Conservation (phyloP, 176 grass and related monocot species). For the Oryza coarctata region DNA sequence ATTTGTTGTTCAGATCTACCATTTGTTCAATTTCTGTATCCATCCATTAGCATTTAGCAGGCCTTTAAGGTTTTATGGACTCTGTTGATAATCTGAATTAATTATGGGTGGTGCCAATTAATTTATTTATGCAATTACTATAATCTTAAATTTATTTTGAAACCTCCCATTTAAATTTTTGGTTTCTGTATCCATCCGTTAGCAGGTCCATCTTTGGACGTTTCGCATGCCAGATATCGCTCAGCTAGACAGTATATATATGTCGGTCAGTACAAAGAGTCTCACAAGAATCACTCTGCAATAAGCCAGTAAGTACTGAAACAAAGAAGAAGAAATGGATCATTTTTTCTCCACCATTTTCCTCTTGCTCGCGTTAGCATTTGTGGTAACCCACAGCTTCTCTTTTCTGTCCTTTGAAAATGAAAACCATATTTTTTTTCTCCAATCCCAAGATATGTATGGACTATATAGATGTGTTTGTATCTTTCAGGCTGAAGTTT, state of each 20-base stretch:
- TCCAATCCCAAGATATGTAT: not conserved
- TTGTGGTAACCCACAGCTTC: not conserved
- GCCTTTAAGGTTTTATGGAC: not conserved
- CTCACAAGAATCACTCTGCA: not conserved
- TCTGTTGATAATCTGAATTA: not conserved
- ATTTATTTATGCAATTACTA: not conserved
- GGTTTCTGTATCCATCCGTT: not conserved
- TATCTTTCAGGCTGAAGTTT: constrained; percentile 7
- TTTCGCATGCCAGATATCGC: not conserved
- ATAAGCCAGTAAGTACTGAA: not conserved
- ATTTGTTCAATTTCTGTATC: not conserved
- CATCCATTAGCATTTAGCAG: not conserved
- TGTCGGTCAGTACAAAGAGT: not conserved
- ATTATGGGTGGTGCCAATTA: not conserved
- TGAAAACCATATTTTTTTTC: not conserved
- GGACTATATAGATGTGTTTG: not conserved
- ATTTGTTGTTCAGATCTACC: not conserved
- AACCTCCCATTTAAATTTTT: not conserved
- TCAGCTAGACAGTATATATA: not conserved
- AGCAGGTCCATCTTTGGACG: not conserved
- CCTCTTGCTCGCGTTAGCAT: constrained; percentile 7
- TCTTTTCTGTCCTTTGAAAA: not conserved
- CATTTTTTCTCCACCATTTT: constrained; percentile 3
- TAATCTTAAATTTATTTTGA: not conserved
- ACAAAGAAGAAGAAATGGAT: constrained; percentile 3